Percentiles rank a stretch among this genome's conserved stretches.
Evolutionary conservation across 163 green algal species (phyloP).

Genomic region (Smithsoniella earleae): DNA sequence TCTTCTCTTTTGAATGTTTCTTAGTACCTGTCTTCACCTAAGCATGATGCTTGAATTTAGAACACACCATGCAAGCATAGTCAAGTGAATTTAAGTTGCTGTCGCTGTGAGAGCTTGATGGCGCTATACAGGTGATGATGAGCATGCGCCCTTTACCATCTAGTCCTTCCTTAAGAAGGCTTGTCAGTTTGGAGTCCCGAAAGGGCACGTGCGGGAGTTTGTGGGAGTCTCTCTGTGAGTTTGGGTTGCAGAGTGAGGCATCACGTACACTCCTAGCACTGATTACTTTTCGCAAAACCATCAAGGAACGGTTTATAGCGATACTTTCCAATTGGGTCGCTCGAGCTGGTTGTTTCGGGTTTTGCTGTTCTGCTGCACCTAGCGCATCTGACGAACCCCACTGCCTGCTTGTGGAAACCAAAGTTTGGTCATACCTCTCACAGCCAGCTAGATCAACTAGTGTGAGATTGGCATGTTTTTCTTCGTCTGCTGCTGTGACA

Average conservation of each 20-base stretch:
- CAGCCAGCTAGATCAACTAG: slow-evolving; percentile 57
- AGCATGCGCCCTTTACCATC: slow-evolving; percentile 47
- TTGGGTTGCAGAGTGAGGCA: not conserved
- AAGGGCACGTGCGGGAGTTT: slow-evolving; percentile 39
- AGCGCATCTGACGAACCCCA: not conserved
- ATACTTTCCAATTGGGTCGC: slow-evolving; percentile 41
- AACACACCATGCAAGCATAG: slow-evolving; percentile 39
- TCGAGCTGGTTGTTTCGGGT: not conserved
- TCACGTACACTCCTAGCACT: slow-evolving; percentile 25
- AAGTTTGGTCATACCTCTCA: slow-evolving; percentile 37
- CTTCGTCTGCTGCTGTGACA: not conserved
- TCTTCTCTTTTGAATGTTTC: too few relatives aligned
- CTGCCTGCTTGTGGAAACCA: slow-evolving; percentile 34
- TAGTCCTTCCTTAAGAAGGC: slow-evolving; percentile 54
- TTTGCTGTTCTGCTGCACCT: slow-evolving; percentile 14
- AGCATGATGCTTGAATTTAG: too few relatives aligned
- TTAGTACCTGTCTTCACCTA: too few relatives aligned
- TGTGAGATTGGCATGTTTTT: slow-evolving; percentile 39
- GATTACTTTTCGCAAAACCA: slow-evolving; percentile 56
- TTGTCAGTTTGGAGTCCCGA: slow-evolving; percentile 57
- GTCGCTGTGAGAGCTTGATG: slow-evolving; percentile 34
- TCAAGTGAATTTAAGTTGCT: slow-evolving; percentile 52
- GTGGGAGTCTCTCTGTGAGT: too few relatives aligned
- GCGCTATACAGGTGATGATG: slow-evolving; percentile 54
- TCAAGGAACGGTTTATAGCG: slow-evolving; percentile 60